These are phyloP conservation scores for Mycena galericulata DNA, from an alignment of 768 basidiomycete species.

Conservation along the genomic window DNA sequence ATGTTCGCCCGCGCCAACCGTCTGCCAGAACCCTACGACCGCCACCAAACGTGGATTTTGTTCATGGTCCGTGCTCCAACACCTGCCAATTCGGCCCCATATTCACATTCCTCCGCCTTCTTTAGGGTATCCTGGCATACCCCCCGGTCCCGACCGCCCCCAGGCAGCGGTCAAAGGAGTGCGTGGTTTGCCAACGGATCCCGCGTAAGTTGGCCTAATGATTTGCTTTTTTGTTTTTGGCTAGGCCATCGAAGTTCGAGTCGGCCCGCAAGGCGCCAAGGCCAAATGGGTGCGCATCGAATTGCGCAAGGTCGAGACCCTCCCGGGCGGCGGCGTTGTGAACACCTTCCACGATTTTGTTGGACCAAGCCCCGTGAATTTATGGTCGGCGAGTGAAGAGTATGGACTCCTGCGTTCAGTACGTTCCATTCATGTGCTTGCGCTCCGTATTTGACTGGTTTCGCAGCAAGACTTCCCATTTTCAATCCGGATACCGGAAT, in stretches of 20 bases:
- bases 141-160: constrained; percentile 81
- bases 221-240: constrained; percentile 19
- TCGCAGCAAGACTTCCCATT: constrained; percentile 89
- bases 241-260: constrained; percentile 88
- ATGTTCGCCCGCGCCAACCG: constrained; percentile 22
- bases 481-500: constrained; percentile 91
- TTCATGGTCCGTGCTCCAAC: constrained; percentile 67
- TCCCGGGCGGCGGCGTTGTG: constrained; percentile 74
- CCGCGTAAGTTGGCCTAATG: constrained; percentile 25
- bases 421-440: constrained; percentile 41
- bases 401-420: constrained; percentile 78
- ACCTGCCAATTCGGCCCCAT: neutral
- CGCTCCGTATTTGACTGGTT: constrained; percentile 14
- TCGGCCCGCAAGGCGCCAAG: constrained; percentile 80
- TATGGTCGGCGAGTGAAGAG: constrained; percentile 87
- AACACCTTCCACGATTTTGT: constrained; percentile 86
- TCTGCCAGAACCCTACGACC: constrained; percentile 78
- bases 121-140: constrained; percentile 87
- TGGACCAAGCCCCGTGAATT: constrained; percentile 82
- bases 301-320: constrained; percentile 89
- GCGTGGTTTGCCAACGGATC: constrained; percentile 47
- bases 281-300: constrained; percentile 95
- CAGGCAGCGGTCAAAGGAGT: constrained; percentile 91
- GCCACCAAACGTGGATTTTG: constrained; percentile 91
- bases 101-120: neutral